A percentile compares a stretch with the other conserved stretches of the same genome.
Evolutionary conservation across 1,284 basidiomycete genomes (phyloP).

Genomic region (Malassezia equina): DNA sequence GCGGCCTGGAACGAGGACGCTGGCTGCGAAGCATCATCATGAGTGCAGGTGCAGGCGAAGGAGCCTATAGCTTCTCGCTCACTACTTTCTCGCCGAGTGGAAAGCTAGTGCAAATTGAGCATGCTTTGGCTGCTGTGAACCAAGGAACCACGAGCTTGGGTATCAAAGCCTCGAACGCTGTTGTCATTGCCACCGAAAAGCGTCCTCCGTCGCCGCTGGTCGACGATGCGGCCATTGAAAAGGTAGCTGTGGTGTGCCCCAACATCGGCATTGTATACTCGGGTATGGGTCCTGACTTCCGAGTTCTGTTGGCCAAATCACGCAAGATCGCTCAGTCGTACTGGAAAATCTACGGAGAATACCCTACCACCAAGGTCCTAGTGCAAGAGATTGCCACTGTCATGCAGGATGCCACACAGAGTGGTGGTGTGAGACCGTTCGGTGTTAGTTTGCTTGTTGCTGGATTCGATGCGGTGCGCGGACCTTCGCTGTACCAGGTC

Average conservation of each 20-base stretch:
- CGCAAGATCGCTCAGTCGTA: constrained; percentile 96
- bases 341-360: constrained; percentile 98
- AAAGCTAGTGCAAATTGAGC: constrained; percentile 81
- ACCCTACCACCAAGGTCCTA: constrained; percentile 90
- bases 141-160: constrained; percentile 86
- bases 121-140: constrained; percentile 84
- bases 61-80: constrained; percentile 72
- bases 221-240: constrained; percentile 93
- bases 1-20: constrained; percentile 1
- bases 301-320: constrained; percentile 81
- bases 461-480: constrained; percentile 83
- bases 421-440: constrained; percentile 93
- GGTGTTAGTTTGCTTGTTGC: constrained; percentile 93
- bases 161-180: constrained; percentile 97
- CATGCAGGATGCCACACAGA: constrained; percentile 98
- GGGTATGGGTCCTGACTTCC: constrained; percentile 98
- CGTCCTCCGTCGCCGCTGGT: constrained; percentile 93
- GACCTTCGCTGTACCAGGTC: constrained; percentile 90
- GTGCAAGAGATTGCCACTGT: constrained; percentile 94
- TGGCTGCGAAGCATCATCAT: constrained; percentile 17
- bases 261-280: constrained; percentile 95
- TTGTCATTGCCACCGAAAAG: constrained; percentile 99
- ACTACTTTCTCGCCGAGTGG: constrained; percentile 98
- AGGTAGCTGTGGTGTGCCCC: constrained; percentile 85
- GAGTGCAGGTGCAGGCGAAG: constrained; percentile 43